These are phyloP conservation scores for Auriculariales sp. DNA, from an alignment of 768 basidiomycete species.

Conservation along the genomic window DNA sequence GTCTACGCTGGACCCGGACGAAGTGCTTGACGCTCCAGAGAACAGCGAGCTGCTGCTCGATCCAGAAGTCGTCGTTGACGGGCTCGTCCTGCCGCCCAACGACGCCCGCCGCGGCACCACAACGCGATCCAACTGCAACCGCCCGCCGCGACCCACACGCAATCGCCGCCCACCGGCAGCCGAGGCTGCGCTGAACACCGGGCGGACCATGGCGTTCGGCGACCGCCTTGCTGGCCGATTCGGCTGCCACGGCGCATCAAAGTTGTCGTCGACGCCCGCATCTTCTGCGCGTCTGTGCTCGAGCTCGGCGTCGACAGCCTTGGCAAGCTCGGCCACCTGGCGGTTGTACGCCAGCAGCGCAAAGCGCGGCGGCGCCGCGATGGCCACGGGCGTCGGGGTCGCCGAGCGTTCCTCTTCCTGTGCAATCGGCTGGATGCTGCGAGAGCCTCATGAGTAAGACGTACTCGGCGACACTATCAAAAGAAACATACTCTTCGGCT, in stretches of 20 bases:
- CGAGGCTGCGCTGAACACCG: background rate
- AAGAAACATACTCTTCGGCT: too few species aligned
- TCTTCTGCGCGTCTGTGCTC: constrained; percentile 39
- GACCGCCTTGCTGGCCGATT: background rate
- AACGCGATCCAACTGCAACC: constrained; percentile 56
- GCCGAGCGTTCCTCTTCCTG: background rate
- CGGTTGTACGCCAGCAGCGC: background rate
- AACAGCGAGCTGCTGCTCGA: background rate
- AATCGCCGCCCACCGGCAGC: constrained; percentile 37
- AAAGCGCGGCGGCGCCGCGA: constrained; percentile 3
- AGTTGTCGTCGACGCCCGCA: constrained; percentile 56
- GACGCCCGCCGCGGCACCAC: constrained; percentile 5
- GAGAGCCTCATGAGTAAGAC: constrained; percentile 15
- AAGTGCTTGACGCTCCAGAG: background rate
- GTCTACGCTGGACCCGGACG: constrained; percentile 2
- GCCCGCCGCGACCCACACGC: constrained; percentile 73
- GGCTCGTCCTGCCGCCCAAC: constrained; percentile 1
- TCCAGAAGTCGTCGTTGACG: background rate
- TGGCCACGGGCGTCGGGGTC: constrained; percentile 4
- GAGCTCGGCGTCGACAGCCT: constrained; percentile 33
- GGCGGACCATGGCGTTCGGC: background rate
- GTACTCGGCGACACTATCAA: constrained; percentile 24
- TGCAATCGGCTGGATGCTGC: constrained; percentile 9
- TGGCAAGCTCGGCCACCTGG: too few species aligned
- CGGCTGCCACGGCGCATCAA: constrained; percentile 9